phyloP scores from a whole-genome alignment of 2,329 filamentous ascomycete genomes.

The Penicillium sumatraense region DNA sequence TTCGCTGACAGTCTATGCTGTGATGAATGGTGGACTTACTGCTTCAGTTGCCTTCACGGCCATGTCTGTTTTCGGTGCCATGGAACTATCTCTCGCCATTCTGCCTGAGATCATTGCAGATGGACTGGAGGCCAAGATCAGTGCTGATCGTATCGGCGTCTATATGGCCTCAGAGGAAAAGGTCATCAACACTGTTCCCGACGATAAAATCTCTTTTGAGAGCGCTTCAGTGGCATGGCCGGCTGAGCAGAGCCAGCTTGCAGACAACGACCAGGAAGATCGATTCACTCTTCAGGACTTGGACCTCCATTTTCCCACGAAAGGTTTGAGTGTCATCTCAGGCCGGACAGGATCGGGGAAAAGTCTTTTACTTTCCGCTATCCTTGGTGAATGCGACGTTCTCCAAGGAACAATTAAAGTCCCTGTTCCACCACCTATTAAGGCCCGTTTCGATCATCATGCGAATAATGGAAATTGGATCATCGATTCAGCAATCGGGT shows the following conservation, averaged over 20 bases:
- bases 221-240: slow-evolving; percentile 72
- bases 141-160: slow-evolving; percentile 70
- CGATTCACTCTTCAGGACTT: slow-evolving; percentile 70
- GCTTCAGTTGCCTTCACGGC: slow-evolving; percentile 81
- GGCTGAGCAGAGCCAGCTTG: slow-evolving; percentile 65
- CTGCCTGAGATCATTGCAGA: slow-evolving; percentile 75
- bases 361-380: slow-evolving; percentile 72
- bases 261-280: slow-evolving; percentile 54
- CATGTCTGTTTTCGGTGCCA: slow-evolving; percentile 70
- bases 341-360: slow-evolving; percentile 81
- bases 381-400: slow-evolving; percentile 76
- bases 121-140: slow-evolving; percentile 73
- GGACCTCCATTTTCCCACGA: slow-evolving; percentile 68
- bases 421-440: slow-evolving; percentile 47
- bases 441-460: slow-evolving; percentile 65
- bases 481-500: slow-evolving; percentile 63
- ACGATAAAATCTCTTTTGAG: slow-evolving; percentile 66
- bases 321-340: slow-evolving; percentile 74
- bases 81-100: slow-evolving; percentile 72
- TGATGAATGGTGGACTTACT: slow-evolving; percentile 64
- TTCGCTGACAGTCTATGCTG: slow-evolving; percentile 70
- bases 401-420: slow-evolving; percentile 61
- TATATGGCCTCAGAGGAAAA: slow-evolving; percentile 72
- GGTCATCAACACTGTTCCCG: slow-evolving; percentile 64
- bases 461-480: slow-evolving; percentile 59